Conservation (phyloP, 1,284 basidiomycete genomes). For the Peniophora sp. region DNA sequence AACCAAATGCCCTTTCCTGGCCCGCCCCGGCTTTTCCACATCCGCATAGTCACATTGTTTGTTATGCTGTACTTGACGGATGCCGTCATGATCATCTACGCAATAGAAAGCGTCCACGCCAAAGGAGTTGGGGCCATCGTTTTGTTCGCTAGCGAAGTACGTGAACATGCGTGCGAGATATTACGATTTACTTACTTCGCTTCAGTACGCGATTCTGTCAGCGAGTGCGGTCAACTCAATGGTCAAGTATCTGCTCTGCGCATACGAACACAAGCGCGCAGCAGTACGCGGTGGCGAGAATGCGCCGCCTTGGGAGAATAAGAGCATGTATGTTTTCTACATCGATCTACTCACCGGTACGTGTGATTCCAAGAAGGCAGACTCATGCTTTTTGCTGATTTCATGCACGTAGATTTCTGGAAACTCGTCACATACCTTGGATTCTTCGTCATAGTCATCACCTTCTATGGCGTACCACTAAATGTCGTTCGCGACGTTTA, state of each 20-base stretch:
- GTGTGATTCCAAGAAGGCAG: neutral
- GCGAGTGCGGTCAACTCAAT: constrained; percentile 75
- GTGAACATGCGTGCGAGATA: constrained; percentile 16
- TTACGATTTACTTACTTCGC: constrained; percentile 8
- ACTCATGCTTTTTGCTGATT: constrained; percentile 1
- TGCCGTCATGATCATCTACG: constrained; percentile 65
- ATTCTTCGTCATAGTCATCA: constrained; percentile 90
- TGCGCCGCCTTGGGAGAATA: constrained; percentile 93
- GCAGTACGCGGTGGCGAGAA: constrained; percentile 72
- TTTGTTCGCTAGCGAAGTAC: constrained; percentile 89
- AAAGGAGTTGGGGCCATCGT: constrained; percentile 87
- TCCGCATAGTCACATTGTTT: constrained; percentile 73
- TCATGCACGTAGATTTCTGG: constrained; percentile 64
- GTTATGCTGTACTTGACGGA: constrained; percentile 66
- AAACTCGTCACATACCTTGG: constrained; percentile 89
- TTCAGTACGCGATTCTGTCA: constrained; percentile 84
- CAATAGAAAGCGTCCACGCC: constrained; percentile 71
- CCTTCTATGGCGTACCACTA: constrained; percentile 91
- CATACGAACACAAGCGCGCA: constrained; percentile 77
- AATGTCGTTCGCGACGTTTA: constrained; percentile 97
- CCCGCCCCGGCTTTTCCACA: constrained; percentile 75
- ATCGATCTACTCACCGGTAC: constrained; percentile 87
- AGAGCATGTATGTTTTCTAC: constrained; percentile 96
- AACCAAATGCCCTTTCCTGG: constrained; percentile 90
- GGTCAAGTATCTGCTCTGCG: constrained; percentile 81